Conservation (phyloP, 2,329 filamentous ascomycete species). For the Fusarium subglutinans region DNA sequence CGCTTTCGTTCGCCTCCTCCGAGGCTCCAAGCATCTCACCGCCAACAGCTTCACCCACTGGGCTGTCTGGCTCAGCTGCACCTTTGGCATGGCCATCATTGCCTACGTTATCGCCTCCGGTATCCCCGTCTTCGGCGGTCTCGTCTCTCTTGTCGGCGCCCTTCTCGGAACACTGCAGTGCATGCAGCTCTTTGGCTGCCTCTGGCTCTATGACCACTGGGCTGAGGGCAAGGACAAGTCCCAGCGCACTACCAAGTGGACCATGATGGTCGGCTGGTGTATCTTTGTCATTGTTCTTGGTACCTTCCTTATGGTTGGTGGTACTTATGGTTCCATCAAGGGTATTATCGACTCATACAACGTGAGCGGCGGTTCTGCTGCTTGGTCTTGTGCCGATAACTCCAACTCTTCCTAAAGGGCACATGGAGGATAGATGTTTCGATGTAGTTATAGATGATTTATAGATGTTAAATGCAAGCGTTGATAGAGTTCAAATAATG, state of each 20-base stretch:
- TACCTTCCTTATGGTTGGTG: constrained; percentile 54
- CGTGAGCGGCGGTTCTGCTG: constrained; percentile 47
- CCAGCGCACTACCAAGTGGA: constrained; percentile 21
- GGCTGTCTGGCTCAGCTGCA: constrained; percentile 46
- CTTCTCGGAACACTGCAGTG: constrained; percentile 46
- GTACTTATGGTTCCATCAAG: constrained; percentile 56
- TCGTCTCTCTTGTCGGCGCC: constrained; percentile 45
- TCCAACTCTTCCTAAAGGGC: constrained; percentile 43
- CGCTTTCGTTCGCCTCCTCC: constrained; percentile 33
- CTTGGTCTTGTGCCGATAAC: constrained; percentile 57
- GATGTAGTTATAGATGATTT: neutral
- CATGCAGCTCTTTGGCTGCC: constrained; percentile 44
- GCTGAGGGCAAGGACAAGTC: constrained; percentile 28
- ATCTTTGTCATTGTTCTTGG: constrained; percentile 28
- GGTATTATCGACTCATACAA: constrained; percentile 47
- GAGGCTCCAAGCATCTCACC: constrained; percentile 46
- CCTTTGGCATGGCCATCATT: constrained; percentile 34
- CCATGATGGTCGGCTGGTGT: constrained; percentile 24
- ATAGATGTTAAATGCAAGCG: constrained; percentile 22
- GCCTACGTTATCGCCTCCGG: constrained; percentile 43
- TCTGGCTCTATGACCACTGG: constrained; percentile 46
- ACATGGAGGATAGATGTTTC: neutral
- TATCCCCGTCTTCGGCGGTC: constrained; percentile 40
- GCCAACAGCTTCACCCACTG: constrained; percentile 45
- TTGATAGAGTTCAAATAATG: constrained; percentile 8